phyloP scores from a whole-genome alignment of 768 basidiomycete species.

The Amanita exitialis region DNA sequence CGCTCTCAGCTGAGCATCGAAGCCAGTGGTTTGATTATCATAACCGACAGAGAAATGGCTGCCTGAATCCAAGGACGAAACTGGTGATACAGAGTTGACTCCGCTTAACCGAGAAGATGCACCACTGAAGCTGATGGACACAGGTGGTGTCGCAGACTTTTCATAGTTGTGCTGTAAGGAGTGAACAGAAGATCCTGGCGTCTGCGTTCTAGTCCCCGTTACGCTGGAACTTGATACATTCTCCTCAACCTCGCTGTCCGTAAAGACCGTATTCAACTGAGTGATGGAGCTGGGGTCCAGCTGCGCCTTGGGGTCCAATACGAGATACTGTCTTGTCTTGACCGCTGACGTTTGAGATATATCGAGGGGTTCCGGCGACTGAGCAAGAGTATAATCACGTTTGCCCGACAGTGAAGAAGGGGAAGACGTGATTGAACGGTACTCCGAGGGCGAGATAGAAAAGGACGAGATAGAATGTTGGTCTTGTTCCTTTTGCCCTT shows the following conservation, averaged over 20 bases:
- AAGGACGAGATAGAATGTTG: constrained; percentile 43
- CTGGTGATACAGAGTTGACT: constrained; percentile 61
- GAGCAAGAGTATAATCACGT: constrained; percentile 23
- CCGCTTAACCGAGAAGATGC: constrained; percentile 33
- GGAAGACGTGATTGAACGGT: constrained; percentile 58
- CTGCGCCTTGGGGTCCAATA: constrained; percentile 23
- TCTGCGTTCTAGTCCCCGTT: constrained; percentile 12
- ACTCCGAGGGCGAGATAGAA: constrained; percentile 54
- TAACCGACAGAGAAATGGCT: constrained; percentile 45
- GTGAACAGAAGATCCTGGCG: constrained; percentile 25
- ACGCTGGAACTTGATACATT: constrained; percentile 23
- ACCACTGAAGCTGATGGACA: constrained; percentile 23
- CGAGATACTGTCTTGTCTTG: constrained; percentile 28
- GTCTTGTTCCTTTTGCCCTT: constrained; percentile 35
- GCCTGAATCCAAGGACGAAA: constrained; percentile 68
- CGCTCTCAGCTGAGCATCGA: constrained; percentile 67
- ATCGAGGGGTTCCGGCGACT: constrained; percentile 27
- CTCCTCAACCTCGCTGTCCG: constrained; percentile 41
- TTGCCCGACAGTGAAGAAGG: constrained; percentile 48
- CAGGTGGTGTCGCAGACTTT: constrained; percentile 35
- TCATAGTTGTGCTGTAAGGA: constrained; percentile 26
- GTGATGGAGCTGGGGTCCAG: constrained; percentile 43
- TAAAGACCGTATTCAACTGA: constrained; percentile 36
- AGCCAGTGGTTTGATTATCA: constrained; percentile 35
- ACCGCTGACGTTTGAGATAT: constrained; percentile 35